Conservation (phyloP, 441 rosid genomes). For the Euphorbia celastroides region DNA sequence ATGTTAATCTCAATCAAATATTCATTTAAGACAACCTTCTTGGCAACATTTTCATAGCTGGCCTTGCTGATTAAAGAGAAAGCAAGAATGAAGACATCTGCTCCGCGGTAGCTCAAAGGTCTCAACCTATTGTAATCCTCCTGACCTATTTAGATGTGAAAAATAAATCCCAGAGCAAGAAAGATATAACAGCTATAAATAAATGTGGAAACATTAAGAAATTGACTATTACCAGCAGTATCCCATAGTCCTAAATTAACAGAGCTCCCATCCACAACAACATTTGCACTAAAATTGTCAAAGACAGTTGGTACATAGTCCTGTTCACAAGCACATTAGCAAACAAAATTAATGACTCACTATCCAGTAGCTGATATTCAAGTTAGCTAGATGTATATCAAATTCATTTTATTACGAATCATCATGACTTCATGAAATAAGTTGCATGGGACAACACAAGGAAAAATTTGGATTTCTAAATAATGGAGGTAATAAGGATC, state of each 20-base stretch:
- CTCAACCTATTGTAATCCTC: slow-evolving; percentile 83
- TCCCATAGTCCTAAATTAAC: slow-evolving; percentile 90
- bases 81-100: slow-evolving; percentile 79
- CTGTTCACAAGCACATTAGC: slow-evolving; percentile 30
- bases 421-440: slow-evolving; percentile 39
- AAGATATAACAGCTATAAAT: too few species aligned
- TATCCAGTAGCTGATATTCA: slow-evolving; percentile 66
- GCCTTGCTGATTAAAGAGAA: slow-evolving; percentile 91
- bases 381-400: slow-evolving; percentile 83
- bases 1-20: too few species aligned
- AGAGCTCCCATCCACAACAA: slow-evolving; percentile 75
- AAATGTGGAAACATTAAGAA: not conserved
- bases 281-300: slow-evolving; percentile 95
- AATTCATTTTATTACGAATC: slow-evolving; percentile 80
- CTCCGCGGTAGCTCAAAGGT: slow-evolving; percentile 82
- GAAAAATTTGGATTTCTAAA: not conserved
- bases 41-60: slow-evolving; percentile 81
- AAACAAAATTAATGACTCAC: slow-evolving; percentile 24
- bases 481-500: not conserved
- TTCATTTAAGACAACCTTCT: slow-evolving; percentile 44
- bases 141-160: slow-evolving; percentile 72
- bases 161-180: too few species aligned
- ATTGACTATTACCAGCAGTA: slow-evolving; percentile 61
- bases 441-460: not conserved
- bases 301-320: slow-evolving; percentile 92